Base-by-base conservation (phyloP, 345 rosid genomes). In the Odontarrhena argentea region DNA sequence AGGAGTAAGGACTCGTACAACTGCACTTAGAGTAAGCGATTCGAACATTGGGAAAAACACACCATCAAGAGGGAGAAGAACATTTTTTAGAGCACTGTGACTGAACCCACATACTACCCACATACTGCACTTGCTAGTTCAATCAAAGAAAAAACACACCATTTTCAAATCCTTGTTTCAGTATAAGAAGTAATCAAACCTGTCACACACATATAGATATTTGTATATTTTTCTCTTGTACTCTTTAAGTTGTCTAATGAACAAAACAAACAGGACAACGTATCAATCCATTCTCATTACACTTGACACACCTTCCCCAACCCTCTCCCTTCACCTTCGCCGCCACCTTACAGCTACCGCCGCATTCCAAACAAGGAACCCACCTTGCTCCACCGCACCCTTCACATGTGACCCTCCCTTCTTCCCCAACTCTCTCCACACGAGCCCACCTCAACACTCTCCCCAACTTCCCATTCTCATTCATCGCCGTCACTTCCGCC, bases 301-400 rank as follows among this genome's bases (percentile, higher is more conserved):
- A 94, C 58, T 71, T 74, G 0, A 78, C 75, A 49, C 99, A 88
- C 74, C 89, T 76, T 67, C 77, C 87, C 80, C 68, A 81, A 8
- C 67, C 65, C 11, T 65, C 87, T 2, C 80, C 85, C 46, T 67
- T 81, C 9, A 67, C 76, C 72, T 79, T 50, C 24, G 77, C 57
- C 15, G 69, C 60, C 46, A 94, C 86, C 84, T 86, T 94, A 32
- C 96, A 84, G 45, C 97, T 91, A 30, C 99, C 99, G 1, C 93
- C 88, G 30, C 99, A 91, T 0, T 83, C 93, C 60, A 86, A 47
- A 76, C 99, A 94, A 11, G 96, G 96, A 73, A 88, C 80, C 64
- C 92, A 94, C 75, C 92, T 78, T 0, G 86, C 92, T 36, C 92
- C 99, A 3, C 97, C 95, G n/a, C 99, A 87, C 9, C 92, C 92